Conservation (phyloP, 306 rosid genomes). For the Cicer judaicum region DNA sequence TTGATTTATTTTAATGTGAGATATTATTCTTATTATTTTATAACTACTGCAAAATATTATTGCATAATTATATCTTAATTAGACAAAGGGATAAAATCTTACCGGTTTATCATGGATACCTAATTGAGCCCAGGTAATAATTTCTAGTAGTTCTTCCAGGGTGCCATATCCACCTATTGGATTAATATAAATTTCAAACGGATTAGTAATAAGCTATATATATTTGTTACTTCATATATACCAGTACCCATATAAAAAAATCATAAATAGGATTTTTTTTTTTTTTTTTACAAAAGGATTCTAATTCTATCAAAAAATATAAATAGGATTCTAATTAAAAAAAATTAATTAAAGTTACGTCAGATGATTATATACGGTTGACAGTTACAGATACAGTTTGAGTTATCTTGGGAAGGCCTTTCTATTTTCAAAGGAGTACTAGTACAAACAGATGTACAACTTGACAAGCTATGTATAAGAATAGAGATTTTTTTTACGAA, state of each 20-base stretch:
- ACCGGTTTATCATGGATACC: slow-evolving; percentile 97
- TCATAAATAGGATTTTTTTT: neutral
- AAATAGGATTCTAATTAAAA: neutral
- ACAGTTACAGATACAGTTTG: slow-evolving; percentile 9
- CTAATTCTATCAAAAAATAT: neutral
- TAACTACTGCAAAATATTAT: too few relatives aligned
- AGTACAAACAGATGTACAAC: too few relatives aligned
- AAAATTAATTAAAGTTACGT: neutral
- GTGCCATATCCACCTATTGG: slow-evolving; percentile 89
- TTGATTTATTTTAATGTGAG: neutral
- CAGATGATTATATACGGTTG: slow-evolving; percentile 35
- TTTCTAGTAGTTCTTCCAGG: slow-evolving; percentile 84
- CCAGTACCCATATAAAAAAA: neutral
- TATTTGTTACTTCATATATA: too few relatives aligned
- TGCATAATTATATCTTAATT: neutral
- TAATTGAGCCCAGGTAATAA: slow-evolving; percentile 93
- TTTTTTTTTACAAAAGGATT: neutral
- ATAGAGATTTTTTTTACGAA: too few relatives aligned
- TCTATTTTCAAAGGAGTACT: too few relatives aligned
- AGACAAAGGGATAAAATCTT: slow-evolving; percentile 13
- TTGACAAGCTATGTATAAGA: too few relatives aligned
- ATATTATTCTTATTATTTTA: neutral
- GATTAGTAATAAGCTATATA: neutral
- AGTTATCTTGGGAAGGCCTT: slow-evolving; percentile 27
- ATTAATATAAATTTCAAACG: neutral